These are phyloP conservation scores for Pelargonium cotyledonis DNA, from an alignment of 441 rosid species.

Conservation along the genomic window DNA sequence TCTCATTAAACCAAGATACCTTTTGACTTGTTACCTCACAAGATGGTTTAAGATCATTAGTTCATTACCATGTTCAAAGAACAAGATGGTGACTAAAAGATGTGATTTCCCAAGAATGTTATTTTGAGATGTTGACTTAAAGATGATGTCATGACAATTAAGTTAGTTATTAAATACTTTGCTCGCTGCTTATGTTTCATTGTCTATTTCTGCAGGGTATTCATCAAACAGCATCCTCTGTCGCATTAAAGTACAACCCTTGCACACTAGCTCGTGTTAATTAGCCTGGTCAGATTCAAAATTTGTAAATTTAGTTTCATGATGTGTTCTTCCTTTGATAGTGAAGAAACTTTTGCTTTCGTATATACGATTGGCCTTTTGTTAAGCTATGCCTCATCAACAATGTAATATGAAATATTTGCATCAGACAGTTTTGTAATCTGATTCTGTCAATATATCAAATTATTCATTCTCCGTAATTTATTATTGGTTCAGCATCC, in stretches of 20 bases:
- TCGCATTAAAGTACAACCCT: background rate
- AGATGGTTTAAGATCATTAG: no score
- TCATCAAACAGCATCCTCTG: background rate
- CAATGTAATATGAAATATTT: background rate
- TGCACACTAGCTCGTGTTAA: background rate
- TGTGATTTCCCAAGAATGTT: background rate
- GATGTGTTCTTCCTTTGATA: background rate
- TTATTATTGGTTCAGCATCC: background rate
- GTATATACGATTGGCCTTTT: background rate
- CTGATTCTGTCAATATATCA: background rate
- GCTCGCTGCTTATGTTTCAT: background rate
- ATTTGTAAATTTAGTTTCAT: background rate
- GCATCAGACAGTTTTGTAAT: background rate
- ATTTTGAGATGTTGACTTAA: background rate
- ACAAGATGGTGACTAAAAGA: no score
- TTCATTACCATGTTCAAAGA: no score
- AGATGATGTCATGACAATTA: background rate
- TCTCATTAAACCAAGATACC: background rate
- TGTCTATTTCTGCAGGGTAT: background rate
- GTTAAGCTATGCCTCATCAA: background rate
- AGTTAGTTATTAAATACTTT: background rate
- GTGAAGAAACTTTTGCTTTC: background rate
- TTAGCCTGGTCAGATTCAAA: background rate
- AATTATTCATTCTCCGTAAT: background rate
- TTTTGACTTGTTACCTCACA: no score